phyloP scores from a whole-genome alignment of 2,329 filamentous ascomycete genomes.

The Penicillium digitatum region DNA sequence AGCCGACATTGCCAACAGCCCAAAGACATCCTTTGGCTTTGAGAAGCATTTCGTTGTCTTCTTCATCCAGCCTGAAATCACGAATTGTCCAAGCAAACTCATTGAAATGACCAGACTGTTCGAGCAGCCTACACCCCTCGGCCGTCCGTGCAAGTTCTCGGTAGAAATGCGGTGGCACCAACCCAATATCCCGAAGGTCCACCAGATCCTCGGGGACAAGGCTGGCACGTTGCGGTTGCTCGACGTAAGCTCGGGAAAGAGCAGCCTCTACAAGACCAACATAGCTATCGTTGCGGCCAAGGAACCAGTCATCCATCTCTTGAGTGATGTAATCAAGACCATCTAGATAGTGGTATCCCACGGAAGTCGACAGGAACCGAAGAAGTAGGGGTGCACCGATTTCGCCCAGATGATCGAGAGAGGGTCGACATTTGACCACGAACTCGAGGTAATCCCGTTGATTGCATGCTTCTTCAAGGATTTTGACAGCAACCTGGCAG shows the following conservation, averaged over 20 bases:
- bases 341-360: conserved; percentile 95
- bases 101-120: conserved; percentile 92
- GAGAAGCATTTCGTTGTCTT: conserved; percentile 78
- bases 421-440: conserved; percentile 92
- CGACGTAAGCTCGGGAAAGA: conserved; percentile 73
- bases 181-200: conserved; percentile 54
- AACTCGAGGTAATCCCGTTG: conserved; percentile 86
- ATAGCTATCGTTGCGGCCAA: conserved; percentile 94
- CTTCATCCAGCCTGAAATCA: conserved; percentile 77
- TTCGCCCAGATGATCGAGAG: conserved; percentile 90
- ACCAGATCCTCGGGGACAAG: conserved; percentile 55
- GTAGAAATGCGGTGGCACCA: conserved; percentile 96
- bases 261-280: conserved; percentile 94
- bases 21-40: conserved; percentile 97
- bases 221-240: conserved; percentile 48
- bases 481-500: conserved; percentile 92
- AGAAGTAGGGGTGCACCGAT: conserved; percentile 90
- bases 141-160: conserved; percentile 86
- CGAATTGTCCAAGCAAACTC: conserved; percentile 87
- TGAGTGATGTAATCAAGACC: conserved; percentile 97
- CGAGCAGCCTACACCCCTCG: conserved; percentile 84
- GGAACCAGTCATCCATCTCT: conserved; percentile 99
- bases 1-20: conserved; percentile 97
- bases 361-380: conserved; percentile 89
- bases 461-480: conserved; percentile 95